These are phyloP conservation scores for Hypoxylon crocopeplum DNA, from an alignment of 495 filamentous ascomycete genomes.

Conservation along the genomic window DNA sequence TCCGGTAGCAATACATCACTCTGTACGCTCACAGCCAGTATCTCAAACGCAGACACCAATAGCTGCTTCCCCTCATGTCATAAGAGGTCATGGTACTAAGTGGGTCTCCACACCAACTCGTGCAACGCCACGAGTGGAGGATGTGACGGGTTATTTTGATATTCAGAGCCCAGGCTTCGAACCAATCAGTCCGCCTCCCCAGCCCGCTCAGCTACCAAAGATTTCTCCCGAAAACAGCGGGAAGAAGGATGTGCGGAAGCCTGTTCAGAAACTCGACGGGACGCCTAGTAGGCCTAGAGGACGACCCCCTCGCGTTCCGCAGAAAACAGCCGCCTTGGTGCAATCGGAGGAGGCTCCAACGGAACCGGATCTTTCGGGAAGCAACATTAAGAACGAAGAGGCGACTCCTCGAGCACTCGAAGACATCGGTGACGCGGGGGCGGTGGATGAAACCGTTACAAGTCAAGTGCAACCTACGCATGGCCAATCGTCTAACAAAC, in stretches of 20 bases:
- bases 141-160: slow-evolving; percentile 38
- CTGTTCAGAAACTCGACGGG: slow-evolving; percentile 36
- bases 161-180: slow-evolving; percentile 52
- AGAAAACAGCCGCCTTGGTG: slow-evolving; percentile 45
- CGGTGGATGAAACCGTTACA: slow-evolving; percentile 48
- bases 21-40: slow-evolving; percentile 15
- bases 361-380: slow-evolving; percentile 52
- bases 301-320: slow-evolving; percentile 41
- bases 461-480: slow-evolving; percentile 30
- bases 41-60: slow-evolving; percentile 33
- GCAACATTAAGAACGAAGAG: slow-evolving; percentile 72
- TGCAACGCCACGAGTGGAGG: slow-evolving; percentile 51
- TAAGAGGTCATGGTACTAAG: slow-evolving; percentile 55
- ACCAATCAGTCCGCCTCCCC: slow-evolving; percentile 54
- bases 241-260: slow-evolving; percentile 38
- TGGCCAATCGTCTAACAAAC: slow-evolving; percentile 43
- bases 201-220: slow-evolving; percentile 42
- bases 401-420: slow-evolving; percentile 63
- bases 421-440: slow-evolving; percentile 57
- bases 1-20: slow-evolving; percentile 26
- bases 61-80: slow-evolving; percentile 21
- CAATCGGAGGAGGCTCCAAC: slow-evolving; percentile 61
- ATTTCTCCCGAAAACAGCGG: slow-evolving; percentile 32
- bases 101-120: slow-evolving; percentile 54
- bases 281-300: slow-evolving; percentile 42